Evolutionary conservation across 306 rosid species (phyloP).

Genomic region (Alnus rubra): DNA sequence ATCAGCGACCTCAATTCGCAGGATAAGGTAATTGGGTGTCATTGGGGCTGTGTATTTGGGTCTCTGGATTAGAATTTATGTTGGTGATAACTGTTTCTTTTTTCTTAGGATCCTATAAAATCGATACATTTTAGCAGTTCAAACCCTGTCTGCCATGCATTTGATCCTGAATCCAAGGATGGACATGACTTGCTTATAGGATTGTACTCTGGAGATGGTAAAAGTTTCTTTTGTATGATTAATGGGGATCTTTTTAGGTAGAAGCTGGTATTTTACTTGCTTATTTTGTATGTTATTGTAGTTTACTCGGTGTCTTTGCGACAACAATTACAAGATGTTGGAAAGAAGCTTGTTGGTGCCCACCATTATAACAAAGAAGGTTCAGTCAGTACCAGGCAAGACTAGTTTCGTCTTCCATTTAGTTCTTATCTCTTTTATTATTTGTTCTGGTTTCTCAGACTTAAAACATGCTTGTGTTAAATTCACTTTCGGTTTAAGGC

Average conservation of each 20-base stretch:
- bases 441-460: not conserved
- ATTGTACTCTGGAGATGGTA: slow-evolving; percentile 10
- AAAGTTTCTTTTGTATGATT: not conserved
- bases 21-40: slow-evolving; percentile 1
- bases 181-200: slow-evolving; percentile 14
- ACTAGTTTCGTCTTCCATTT: not conserved
- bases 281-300: not conserved
- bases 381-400: slow-evolving; percentile 12
- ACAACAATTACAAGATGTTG: slow-evolving; percentile 19
- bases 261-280: not conserved
- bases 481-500: not conserved
- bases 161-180: slow-evolving; percentile 15
- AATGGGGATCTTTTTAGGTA: not conserved
- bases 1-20: slow-evolving; percentile 7
- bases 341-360: slow-evolving; percentile 6
- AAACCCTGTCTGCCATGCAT: slow-evolving; percentile 12
- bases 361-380: slow-evolving; percentile 17
- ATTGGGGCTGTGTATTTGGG: not conserved
- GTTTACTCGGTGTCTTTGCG: not conserved
- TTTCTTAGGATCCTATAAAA: slow-evolving; percentile 9
- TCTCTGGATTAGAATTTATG: not conserved
- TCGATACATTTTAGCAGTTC: not conserved
- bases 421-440: not conserved
- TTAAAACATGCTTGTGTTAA: not conserved
- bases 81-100: not conserved